Evolutionary conservation across 2,329 filamentous ascomycete genomes (phyloP).

Genomic region (Aspergillus transmontanensis): DNA sequence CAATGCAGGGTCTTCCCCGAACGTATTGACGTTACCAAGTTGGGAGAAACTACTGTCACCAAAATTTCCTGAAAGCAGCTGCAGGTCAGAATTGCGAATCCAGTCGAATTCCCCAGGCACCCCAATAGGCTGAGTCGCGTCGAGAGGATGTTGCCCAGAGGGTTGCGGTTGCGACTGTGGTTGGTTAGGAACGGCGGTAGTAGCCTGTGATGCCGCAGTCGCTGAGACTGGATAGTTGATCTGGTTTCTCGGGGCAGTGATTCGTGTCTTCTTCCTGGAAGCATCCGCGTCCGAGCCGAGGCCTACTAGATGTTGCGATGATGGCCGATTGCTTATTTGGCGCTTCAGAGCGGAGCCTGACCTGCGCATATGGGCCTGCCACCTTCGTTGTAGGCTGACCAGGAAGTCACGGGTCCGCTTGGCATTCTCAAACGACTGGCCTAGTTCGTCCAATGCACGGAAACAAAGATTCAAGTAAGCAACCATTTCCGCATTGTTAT

Average conservation of each 20-base stretch:
- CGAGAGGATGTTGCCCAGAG: constrained; percentile 1
- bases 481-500: constrained; percentile 35
- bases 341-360: constrained; percentile 32
- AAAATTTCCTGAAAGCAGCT: constrained; percentile 26
- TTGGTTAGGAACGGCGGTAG: background rate
- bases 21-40: constrained; percentile 14
- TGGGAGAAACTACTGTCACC: constrained; percentile 22
- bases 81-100: constrained; percentile 32
- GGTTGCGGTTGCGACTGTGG: constrained; percentile 10
- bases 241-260: constrained; percentile 10
- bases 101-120: constrained; percentile 29
- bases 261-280: constrained; percentile 29
- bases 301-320: constrained; percentile 14
- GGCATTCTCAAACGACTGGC: constrained; percentile 44
- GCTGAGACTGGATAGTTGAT: constrained; percentile 6
- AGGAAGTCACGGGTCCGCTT: constrained; percentile 44
- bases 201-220: constrained; percentile 1
- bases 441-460: constrained; percentile 45
- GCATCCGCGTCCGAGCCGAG: constrained; percentile 10
- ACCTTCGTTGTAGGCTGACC: constrained; percentile 41
- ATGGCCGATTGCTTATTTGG: constrained; percentile 28
- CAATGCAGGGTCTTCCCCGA: constrained; percentile 15
- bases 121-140: constrained; percentile 14
- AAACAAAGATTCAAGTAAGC: constrained; percentile 45
- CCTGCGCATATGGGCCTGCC: constrained; percentile 41